These are phyloP conservation scores for Adiantum capillusveneris DNA, from an alignment of 75 land plant species.

Conservation along the genomic window DNA sequence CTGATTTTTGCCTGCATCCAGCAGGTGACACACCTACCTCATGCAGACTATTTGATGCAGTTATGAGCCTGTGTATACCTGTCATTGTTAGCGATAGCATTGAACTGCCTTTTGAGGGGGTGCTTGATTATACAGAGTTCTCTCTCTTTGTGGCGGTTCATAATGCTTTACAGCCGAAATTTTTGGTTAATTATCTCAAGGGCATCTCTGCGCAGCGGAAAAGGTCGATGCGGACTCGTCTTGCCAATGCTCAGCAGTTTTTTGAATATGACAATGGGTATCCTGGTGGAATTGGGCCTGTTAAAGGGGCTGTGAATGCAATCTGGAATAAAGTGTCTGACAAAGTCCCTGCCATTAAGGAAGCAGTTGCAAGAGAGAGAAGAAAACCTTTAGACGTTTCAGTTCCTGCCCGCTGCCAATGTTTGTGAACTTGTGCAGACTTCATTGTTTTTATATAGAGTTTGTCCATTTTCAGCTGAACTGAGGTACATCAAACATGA, in stretches of 20 bases:
- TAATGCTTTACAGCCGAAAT: slow-evolving; percentile 63
- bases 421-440: slow-evolving; percentile 19
- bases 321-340: slow-evolving; percentile 71
- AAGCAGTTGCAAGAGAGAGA: slow-evolving; percentile 50
- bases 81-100: slow-evolving; percentile 76
- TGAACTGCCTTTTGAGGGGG: slow-evolving; percentile 91
- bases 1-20: slow-evolving; percentile 84
- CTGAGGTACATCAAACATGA: too few relatives aligned
- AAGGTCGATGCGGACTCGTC: slow-evolving; percentile 35
- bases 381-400: slow-evolving; percentile 52
- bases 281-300: slow-evolving; percentile 58
- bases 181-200: slow-evolving; percentile 50
- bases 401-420: slow-evolving; percentile 67
- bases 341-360: slow-evolving; percentile 66
- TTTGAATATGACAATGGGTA: slow-evolving; percentile 68
- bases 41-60: slow-evolving; percentile 84
- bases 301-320: slow-evolving; percentile 73
- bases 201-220: slow-evolving; percentile 32
- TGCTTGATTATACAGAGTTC: slow-evolving; percentile 61
- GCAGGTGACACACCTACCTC: slow-evolving; percentile 95
- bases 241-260: slow-evolving; percentile 48
- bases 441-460: too few relatives aligned
- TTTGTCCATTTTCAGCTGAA: too few relatives aligned
- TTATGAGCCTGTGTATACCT: slow-evolving; percentile 80
- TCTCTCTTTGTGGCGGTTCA: slow-evolving; percentile 64